Base-by-base conservation (phyloP, 176 grass and related monocot genomes). In the Olyra latifolia region DNA sequence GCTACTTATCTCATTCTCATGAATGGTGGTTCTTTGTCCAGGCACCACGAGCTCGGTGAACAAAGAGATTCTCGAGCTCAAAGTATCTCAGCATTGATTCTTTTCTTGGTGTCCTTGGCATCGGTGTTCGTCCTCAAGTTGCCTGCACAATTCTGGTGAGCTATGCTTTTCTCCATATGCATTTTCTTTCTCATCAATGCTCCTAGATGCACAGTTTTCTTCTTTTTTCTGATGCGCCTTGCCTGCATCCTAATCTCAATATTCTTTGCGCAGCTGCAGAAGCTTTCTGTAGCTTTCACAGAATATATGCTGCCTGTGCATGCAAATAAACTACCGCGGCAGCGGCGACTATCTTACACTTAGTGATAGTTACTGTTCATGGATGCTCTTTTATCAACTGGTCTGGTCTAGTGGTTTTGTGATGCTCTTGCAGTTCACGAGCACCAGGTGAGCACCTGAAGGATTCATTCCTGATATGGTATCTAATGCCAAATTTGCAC, bases 391-490 rank as follows among this genome's bases (percentile, higher is more conserved):
- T 67, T 41, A 81, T 44, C 88, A 78, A 82, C 49, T 72, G 43
- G 83, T 82, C 66, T 78, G 66, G 41, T 86, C 78, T 90, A 86
- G 73, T 86, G 83, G 83, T 86, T 86, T 71, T 86, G 66, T 89
- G 88, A 86, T 86, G 78, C 83, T 72, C 65, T 72, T 78, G 66
- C 50, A 86, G 88, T 82, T 89, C 83, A 78, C 10, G 23, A 58
- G 72, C 88, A 86, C 82, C 61, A 55, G 30, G 76, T 82, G 69
- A 80, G 81, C 71, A 85, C 91, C 81, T 90, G 85, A 91, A 83
- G 42, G 69, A 86, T 87, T 79, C 71, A 80, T 94, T 94, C 88
- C 75, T 83, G 88, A 94, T 94, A 91, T 94, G 92, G 86, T 74
- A 88, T 94, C 92, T 84, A 94, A 89, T 94, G 65, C 83, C 83